Percentiles rank a stretch among this genome's conserved stretches.
Evolutionary conservation across 2,329 filamentous ascomycete genomes (phyloP).

Genomic region (Colletotrichum somersetense): DNA sequence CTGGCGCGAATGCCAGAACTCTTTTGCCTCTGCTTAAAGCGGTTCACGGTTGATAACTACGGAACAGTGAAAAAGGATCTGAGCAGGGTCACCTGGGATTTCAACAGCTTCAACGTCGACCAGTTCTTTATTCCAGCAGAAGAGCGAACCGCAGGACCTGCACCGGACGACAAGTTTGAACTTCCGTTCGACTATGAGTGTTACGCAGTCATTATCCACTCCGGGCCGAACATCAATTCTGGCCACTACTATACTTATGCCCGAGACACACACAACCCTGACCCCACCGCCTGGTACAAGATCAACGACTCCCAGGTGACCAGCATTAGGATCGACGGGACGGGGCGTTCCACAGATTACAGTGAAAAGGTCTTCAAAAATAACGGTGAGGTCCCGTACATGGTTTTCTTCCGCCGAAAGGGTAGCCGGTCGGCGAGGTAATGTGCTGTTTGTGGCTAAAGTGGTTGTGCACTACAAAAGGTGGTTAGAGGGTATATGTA

Average conservation of each 20-base stretch:
- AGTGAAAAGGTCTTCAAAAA: slow-evolving; percentile 56
- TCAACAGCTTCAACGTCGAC: slow-evolving; percentile 73
- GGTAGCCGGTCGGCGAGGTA: slow-evolving; percentile 35
- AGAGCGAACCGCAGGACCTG: slow-evolving; percentile 46
- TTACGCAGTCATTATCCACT: slow-evolving; percentile 86
- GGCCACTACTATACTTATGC: slow-evolving; percentile 87
- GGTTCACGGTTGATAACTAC: slow-evolving; percentile 49
- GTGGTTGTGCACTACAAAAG: background rate
- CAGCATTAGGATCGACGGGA: slow-evolving; percentile 57
- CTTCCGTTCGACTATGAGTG: slow-evolving; percentile 82
- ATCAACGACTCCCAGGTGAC: slow-evolving; percentile 62
- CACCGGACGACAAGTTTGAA: slow-evolving; percentile 55
- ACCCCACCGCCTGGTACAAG: slow-evolving; percentile 61
- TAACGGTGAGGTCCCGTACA: slow-evolving; percentile 58
- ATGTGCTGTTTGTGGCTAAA: slow-evolving; percentile 20
- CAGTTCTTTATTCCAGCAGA: slow-evolving; percentile 56
- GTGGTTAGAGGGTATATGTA: background rate
- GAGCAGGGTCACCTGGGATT: slow-evolving; percentile 80
- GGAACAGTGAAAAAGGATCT: slow-evolving; percentile 70
- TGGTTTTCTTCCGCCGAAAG: slow-evolving; percentile 61
- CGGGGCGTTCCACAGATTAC: slow-evolving; percentile 49
- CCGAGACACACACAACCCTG: slow-evolving; percentile 64
- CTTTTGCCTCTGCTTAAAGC: slow-evolving; percentile 82
- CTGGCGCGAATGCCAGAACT: slow-evolving; percentile 84
- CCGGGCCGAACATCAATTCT: slow-evolving; percentile 73